Conservation (phyloP, 1,284 basidiomycete genomes). For the Sporisorium graminicola region DNA sequence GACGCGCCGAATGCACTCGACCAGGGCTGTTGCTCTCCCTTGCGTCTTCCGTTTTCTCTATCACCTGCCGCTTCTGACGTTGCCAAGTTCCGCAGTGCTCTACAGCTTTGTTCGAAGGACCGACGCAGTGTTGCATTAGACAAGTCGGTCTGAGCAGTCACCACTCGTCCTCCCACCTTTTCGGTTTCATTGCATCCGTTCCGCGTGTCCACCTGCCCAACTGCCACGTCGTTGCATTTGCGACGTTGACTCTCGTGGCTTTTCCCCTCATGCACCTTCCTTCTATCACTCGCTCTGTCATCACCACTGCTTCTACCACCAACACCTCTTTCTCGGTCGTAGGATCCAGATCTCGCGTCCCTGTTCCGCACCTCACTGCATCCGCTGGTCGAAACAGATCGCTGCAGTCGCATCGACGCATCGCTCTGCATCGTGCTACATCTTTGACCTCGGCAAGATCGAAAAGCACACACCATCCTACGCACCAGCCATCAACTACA, state of each 20-base stretch:
- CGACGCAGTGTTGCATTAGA: neutral
- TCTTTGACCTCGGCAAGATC: conserved; percentile 4
- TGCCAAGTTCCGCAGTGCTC: too few relatives aligned
- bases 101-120: too few relatives aligned
- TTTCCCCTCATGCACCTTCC: conserved; percentile 36
- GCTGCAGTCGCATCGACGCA: neutral
- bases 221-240: conserved; percentile 9
- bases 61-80: neutral
- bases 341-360: neutral
- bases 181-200: neutral
- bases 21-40: too few relatives aligned
- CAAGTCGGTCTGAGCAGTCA: neutral
- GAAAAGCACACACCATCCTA: conserved; percentile 42
- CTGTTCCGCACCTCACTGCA: neutral
- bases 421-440: neutral
- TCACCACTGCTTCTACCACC: conserved; percentile 13
- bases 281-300: conserved; percentile 13
- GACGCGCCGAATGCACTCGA: too few relatives aligned
- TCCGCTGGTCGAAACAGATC: neutral
- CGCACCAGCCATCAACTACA: conserved; percentile 12
- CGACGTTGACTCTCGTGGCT: neutral
- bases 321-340: neutral
- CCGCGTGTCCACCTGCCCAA: neutral
- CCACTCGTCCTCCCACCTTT: neutral
- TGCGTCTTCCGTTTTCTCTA: too few relatives aligned